Evolutionary conservation across 1,139 yeast genomes (phyloP).

Genomic region (Pichia cactophila): DNA sequence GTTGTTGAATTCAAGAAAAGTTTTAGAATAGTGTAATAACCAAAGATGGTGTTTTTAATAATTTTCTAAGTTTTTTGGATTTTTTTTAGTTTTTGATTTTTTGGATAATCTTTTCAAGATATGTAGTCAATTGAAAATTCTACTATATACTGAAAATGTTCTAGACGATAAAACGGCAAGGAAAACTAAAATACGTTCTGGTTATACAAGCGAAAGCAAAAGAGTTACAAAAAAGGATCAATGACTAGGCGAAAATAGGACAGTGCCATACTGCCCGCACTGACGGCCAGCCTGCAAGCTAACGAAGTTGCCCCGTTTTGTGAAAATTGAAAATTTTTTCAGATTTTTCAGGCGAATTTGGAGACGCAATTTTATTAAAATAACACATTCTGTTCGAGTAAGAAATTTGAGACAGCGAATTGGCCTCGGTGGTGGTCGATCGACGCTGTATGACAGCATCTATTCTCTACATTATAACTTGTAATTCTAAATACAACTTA

Average conservation of each 20-base stretch:
- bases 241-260: background rate
- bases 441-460: too few relatives aligned
- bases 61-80: conserved; percentile 15
- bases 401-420: too few relatives aligned
- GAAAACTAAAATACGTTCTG: conserved; percentile 16
- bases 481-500: background rate
- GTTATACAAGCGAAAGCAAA: conserved; percentile 1
- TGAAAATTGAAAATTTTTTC: background rate
- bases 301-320: background rate
- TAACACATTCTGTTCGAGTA: too few relatives aligned
- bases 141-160: conserved; percentile 11
- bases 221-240: conserved; percentile 1
- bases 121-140: conserved; percentile 6
- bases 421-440: too few relatives aligned
- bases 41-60: conserved; percentile 11
- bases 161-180: conserved; percentile 10
- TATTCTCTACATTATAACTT: too few relatives aligned
- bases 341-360: background rate
- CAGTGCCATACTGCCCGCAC: background rate
- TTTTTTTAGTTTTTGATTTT: conserved; percentile 12
- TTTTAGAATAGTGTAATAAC: conserved; percentile 10
- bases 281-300: background rate
- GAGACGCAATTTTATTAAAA: too few relatives aligned
- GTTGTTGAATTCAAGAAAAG: conserved; percentile 3
- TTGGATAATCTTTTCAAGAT: conserved; percentile 7